Evolutionary conservation across 2,329 filamentous ascomycete species (phyloP), one percentile per base, ranked within the genome.

Genomic region (Colletotrichum coccodes): DNA sequence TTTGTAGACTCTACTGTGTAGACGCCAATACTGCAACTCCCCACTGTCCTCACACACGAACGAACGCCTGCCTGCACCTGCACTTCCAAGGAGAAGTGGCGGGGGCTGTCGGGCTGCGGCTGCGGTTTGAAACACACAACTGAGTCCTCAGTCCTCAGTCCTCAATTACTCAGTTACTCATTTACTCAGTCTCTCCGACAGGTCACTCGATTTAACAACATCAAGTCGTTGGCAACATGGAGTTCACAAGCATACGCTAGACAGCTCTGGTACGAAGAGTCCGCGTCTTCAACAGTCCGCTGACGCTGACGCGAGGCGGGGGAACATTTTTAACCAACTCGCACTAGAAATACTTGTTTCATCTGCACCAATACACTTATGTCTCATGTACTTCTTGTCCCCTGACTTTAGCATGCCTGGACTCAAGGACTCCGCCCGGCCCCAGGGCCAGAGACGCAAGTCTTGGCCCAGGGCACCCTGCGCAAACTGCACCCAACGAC

Each of bases 31-130:
- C 47, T 40, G 47, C 56, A 59, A 14, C 18, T 40, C 63, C 38
- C 57, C 63, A 61, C 63, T 47, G 18, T 60, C 54, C 63, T 61
- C 40, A 53, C 57, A 54, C 62, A 61, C 54, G 18, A 65, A 61
- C 63, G 47, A 65, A 61, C 47, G 23, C 56, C 62, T 60, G 62
- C 47, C 60, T 34, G 59, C 60, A 60, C 38, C 56, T 44, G 28
- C 54, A 52, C 18, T 26, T 47, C 4, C 36, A 46, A 32, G 23
- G 57, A 49, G 56, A 23, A 28, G 6, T 28, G 28, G 40, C 50
- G 50, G 34, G 40, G 56, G 21, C 56, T 46, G 6, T 49, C 44
- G 40, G 30, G 40, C 40, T 44, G 54, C 12, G 26, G 28, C 40
- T 23, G 18, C 9, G 49, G 49, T 18, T 34, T 52, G 18, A 9